These are phyloP conservation scores for Hibiscus mutabilis DNA, from an alignment of 345 rosid species.

Conservation along the genomic window DNA sequence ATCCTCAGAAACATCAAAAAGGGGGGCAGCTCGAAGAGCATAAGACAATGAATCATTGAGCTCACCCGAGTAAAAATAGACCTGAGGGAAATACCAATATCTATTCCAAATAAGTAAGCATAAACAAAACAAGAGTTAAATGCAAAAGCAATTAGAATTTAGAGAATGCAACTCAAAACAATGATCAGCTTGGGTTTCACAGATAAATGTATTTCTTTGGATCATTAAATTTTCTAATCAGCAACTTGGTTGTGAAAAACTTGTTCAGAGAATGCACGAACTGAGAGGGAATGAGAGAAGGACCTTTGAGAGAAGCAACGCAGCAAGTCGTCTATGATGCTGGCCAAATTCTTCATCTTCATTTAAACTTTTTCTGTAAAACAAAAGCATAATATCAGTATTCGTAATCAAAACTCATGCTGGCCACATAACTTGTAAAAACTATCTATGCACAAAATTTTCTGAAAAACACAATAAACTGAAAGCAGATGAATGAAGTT, in stretches of 20 bases:
- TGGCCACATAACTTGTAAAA: background rate
- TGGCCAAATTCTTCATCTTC: conserved; percentile 14
- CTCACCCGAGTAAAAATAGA: conserved; percentile 26
- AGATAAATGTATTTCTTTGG: background rate
- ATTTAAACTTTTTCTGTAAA: conserved; percentile 4
- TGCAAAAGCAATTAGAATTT: background rate
- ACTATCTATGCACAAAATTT: background rate
- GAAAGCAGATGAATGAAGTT: too few species aligned
- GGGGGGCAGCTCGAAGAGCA: background rate
- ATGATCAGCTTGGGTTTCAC: background rate
- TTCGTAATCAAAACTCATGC: background rate
- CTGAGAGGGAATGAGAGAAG: background rate
- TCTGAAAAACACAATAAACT: too few species aligned
- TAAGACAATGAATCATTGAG: background rate
- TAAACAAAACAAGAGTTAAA: background rate
- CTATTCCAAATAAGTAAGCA: background rate
- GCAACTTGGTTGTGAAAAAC: background rate
- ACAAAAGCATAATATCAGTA: conserved; percentile 1
- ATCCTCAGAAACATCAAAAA: background rate
- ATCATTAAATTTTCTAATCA: background rate
- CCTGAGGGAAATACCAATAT: conserved; percentile 33
- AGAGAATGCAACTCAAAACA: background rate
- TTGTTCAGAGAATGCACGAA: background rate
- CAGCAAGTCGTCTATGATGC: conserved; percentile 90
- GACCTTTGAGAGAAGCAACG: conserved; percentile 86